Evolutionary conservation across 108 stramenopile species (phyloP).

Genomic region (Epipyxis sp.): DNA sequence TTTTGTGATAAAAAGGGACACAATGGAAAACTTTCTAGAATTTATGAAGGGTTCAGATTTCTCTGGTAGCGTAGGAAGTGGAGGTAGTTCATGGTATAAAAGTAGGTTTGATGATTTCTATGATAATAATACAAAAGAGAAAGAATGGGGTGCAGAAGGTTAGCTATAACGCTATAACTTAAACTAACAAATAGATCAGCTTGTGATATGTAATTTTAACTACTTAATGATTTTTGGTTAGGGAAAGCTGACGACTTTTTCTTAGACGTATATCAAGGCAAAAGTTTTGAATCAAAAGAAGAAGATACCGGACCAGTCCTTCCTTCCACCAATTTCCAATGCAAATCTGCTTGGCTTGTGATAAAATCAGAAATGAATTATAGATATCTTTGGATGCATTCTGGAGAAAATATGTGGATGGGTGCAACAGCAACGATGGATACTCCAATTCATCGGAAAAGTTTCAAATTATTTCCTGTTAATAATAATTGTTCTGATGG

Average conservation of each 20-base stretch:
- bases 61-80: no score
- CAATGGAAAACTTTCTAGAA: no score
- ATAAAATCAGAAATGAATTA: conserved; percentile 26
- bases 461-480: not conserved
- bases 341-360: not conserved
- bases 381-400: conserved; percentile 26
- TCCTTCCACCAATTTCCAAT: not conserved
- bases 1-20: no score
- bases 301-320: not conserved
- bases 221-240: no score
- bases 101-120: no score
- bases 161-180: no score
- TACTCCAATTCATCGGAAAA: conserved; percentile 25
- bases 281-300: not conserved
- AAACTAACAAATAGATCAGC: no score
- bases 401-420: conserved; percentile 6
- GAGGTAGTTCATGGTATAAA: no score
- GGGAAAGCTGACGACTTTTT: conserved; percentile 26
- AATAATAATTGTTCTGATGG: not conserved
- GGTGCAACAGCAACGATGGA: conserved; percentile 18
- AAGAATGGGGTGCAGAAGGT: no score
- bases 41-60: no score
- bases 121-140: no score
- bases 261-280: conserved; percentile 9
- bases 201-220: no score